Percentiles rank a stretch among this genome's conserved stretches.
phyloP scores from a whole-genome alignment of 257 asterid genomes.

The Solanum lycopersicoides region DNA sequence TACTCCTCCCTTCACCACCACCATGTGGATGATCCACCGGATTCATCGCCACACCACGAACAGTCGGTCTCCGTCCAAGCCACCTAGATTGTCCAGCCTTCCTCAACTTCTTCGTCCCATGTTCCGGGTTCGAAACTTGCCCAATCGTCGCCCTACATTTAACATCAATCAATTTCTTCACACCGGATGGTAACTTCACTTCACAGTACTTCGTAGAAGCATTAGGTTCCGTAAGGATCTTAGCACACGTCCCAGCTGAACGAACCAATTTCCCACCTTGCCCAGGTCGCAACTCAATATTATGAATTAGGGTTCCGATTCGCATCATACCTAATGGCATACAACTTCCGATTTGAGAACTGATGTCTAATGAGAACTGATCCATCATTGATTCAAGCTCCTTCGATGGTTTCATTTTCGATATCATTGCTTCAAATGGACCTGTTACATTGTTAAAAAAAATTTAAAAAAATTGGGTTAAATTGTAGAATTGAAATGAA shows the following conservation, averaged over 20 bases:
- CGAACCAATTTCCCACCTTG: conserved; percentile 77
- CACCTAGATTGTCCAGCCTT: conserved; percentile 85
- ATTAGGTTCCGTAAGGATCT: conserved; percentile 71
- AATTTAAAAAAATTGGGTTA: neutral
- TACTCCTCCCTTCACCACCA: conserved; percentile 92
- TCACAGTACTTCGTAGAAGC: conserved; percentile 53
- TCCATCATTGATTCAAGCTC: conserved; percentile 18
- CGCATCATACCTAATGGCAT: conserved; percentile 60
- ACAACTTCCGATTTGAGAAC: conserved; percentile 50
- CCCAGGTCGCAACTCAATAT: conserved; percentile 89
- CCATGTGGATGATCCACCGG: conserved; percentile 88
- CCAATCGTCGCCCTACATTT: conserved; percentile 69
- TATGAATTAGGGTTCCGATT: conserved; percentile 64
- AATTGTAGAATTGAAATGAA: neutral
- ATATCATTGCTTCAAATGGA: neutral
- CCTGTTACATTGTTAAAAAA: neutral
- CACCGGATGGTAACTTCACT: conserved; percentile 65
- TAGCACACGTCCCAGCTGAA: conserved; percentile 60
- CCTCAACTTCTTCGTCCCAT: conserved; percentile 50
- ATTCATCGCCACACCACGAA: conserved; percentile 93
- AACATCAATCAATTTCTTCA: conserved; percentile 51
- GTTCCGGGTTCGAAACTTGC: conserved; percentile 46
- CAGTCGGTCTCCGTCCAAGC: conserved; percentile 69
- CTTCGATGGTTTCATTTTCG: neutral
- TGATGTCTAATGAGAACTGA: conserved; percentile 38